phyloP scores from a whole-genome alignment of 2,329 filamentous ascomycete species.

The Microsporum canis region DNA sequence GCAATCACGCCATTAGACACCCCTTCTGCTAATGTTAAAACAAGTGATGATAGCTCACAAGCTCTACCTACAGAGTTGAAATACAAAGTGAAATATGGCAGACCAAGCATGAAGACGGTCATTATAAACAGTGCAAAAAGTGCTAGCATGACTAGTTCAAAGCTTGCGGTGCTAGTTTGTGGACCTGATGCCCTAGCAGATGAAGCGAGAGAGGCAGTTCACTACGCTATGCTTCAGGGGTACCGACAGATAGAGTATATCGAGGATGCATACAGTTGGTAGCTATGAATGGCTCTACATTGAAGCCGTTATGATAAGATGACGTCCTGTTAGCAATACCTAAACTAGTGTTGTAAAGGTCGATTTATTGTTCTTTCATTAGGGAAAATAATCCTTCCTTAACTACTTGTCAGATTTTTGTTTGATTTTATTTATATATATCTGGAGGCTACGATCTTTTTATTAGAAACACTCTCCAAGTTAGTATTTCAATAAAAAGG shows the following conservation, averaged over 20 bases:
- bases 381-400: too few species aligned
- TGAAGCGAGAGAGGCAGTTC: constrained; percentile 29
- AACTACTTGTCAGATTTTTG: too few species aligned
- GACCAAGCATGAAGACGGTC: constrained; percentile 7
- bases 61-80: background rate
- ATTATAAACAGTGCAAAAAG: background rate
- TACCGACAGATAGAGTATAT: constrained; percentile 32
- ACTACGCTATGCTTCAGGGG: constrained; percentile 22
- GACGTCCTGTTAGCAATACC: too few species aligned
- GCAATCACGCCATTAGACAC: constrained; percentile 11
- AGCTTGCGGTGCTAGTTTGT: constrained; percentile 30
- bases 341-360: background rate
- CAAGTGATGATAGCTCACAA: background rate
- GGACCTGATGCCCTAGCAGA: constrained; percentile 36
- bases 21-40: background rate
- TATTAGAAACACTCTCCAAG: too few species aligned
- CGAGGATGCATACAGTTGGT: constrained; percentile 36
- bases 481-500: too few species aligned
- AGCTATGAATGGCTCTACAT: background rate
- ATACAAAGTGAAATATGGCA: constrained; percentile 3
- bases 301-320: background rate
- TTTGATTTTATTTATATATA: too few species aligned
- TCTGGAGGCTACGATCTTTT: too few species aligned
- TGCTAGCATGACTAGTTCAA: background rate
- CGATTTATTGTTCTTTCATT: too few species aligned